These are phyloP conservation scores for Ophiosphaerella korrae DNA, from an alignment of 2,329 filamentous ascomycete genomes.

Conservation along the genomic window DNA sequence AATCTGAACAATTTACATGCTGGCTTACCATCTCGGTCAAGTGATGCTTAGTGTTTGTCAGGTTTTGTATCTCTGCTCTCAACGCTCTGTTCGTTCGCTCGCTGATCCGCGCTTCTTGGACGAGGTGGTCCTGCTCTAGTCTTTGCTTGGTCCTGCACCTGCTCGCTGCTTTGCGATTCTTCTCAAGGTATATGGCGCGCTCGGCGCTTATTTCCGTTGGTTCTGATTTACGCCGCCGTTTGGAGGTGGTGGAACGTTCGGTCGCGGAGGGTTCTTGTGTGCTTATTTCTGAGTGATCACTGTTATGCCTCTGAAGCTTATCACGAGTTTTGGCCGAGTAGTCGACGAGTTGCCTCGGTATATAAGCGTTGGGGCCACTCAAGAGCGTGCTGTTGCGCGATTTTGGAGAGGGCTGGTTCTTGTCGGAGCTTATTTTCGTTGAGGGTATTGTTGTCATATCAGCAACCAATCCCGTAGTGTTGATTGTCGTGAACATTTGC, in stretches of 20 bases:
- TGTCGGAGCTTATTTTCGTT: slow-evolving; percentile 12
- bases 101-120: slow-evolving; percentile 47
- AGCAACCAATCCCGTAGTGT: not conserved
- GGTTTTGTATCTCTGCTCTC: slow-evolving; percentile 32
- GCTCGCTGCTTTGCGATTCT: slow-evolving; percentile 72
- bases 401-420: not conserved
- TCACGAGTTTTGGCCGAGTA: not conserved
- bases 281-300: slow-evolving; percentile 8
- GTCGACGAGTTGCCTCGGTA: not conserved
- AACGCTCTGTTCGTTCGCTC: slow-evolving; percentile 36
- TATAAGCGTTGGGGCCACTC: not conserved
- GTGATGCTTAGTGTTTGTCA: slow-evolving; percentile 26
- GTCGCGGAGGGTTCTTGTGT: slow-evolving; percentile 2
- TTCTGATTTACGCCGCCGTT: slow-evolving; percentile 22
- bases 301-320: not conserved
- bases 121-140: slow-evolving; percentile 57
- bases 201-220: slow-evolving; percentile 32
- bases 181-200: slow-evolving; percentile 57
- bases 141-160: slow-evolving; percentile 74
- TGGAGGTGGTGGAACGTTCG: not conserved
- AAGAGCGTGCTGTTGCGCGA: not conserved
- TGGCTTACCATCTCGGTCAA: slow-evolving; percentile 31
- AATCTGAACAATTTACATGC: slow-evolving; percentile 33
- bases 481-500: slow-evolving; percentile 9
- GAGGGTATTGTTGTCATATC: slow-evolving; percentile 10